Percentiles rank a stretch among this genome's conserved stretches.
Evolutionary conservation across 1,139 yeast species (phyloP).

Genomic region (Debaryomyces sp.): DNA sequence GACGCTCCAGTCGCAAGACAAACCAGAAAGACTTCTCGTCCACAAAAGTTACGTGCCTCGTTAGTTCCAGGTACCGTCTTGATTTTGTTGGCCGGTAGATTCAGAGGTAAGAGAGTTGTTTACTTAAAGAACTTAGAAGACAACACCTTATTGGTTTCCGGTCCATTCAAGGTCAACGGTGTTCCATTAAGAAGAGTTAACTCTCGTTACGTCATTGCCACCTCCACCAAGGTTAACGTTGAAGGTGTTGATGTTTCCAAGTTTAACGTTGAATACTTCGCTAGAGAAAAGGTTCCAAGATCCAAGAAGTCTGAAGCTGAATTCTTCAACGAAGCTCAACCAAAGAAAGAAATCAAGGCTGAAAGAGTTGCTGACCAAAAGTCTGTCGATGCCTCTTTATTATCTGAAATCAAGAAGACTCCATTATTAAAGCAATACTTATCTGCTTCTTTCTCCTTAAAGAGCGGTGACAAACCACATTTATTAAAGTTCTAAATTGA

Average conservation of each 20-base stretch:
- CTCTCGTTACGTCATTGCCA: conserved; percentile 98
- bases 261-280: conserved; percentile 95
- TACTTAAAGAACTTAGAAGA: conserved; percentile 98
- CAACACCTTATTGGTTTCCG: conserved; percentile 96
- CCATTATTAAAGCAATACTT: conserved; percentile 98
- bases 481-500: conserved; percentile 86
- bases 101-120: conserved; percentile 99
- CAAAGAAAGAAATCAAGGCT: conserved; percentile 87
- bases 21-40: conserved; percentile 89
- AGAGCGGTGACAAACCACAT: conserved; percentile 99
- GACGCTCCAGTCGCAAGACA: conserved; percentile 86
- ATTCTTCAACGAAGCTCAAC: conserved; percentile 87
- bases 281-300: conserved; percentile 90
- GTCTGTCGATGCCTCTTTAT: conserved; percentile 91
- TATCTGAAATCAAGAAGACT: conserved; percentile 95
- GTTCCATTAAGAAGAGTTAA: conserved; percentile 99
- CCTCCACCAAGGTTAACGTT: conserved; percentile 89
- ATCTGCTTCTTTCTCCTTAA: conserved; percentile 94
- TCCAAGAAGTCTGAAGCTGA: conserved; percentile 87
- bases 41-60: conserved; percentile 96
- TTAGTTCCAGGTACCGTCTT: conserved; percentile 98
- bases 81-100: conserved; percentile 98
- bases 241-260: conserved; percentile 84
- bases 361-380: conserved; percentile 99
- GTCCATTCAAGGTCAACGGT: conserved; percentile 99